Conservation (phyloP, 139 green algal species). For the Tetraselmis striata region DNA sequence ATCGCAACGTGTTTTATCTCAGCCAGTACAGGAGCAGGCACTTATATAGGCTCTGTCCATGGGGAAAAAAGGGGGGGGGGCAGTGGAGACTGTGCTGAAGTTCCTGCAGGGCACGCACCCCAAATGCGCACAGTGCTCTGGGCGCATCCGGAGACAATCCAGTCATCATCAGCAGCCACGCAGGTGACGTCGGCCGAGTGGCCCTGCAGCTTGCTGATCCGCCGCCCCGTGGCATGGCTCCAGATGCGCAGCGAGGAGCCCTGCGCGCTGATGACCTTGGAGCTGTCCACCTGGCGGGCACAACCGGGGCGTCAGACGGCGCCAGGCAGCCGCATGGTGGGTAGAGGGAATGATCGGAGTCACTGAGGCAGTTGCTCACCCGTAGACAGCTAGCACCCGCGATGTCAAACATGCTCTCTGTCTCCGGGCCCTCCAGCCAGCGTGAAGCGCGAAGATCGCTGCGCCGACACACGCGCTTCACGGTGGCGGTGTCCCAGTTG, state of each 20-base stretch:
- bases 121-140: background rate
- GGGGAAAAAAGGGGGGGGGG: too few species aligned
- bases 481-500: conserved; percentile 6
- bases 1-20: too few species aligned
- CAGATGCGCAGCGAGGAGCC: conserved; percentile 33
- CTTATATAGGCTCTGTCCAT: too few species aligned
- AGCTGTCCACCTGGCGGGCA: conserved; percentile 39
- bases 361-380: background rate
- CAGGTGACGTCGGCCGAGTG: conserved; percentile 28
- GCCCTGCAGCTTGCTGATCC: conserved; percentile 36
- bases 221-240: conserved; percentile 32
- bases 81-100: too few species aligned
- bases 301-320: background rate
- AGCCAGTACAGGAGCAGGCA: too few species aligned
- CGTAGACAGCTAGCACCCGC: conserved; percentile 17
- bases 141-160: conserved; percentile 32
- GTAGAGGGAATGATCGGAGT: too few species aligned
- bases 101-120: background rate
- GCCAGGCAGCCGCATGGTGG: too few species aligned
- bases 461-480: conserved; percentile 36
- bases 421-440: conserved; percentile 20
- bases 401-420: conserved; percentile 21
- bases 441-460: conserved; percentile 32
- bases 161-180: conserved; percentile 36
- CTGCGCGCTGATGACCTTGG: conserved; percentile 36